Percentiles rank a stretch among this genome's conserved stretches.
These are phyloP conservation scores for Cadophora sp. DNA, from an alignment of 2,329 filamentous ascomycete genomes.

Conservation along the genomic window DNA sequence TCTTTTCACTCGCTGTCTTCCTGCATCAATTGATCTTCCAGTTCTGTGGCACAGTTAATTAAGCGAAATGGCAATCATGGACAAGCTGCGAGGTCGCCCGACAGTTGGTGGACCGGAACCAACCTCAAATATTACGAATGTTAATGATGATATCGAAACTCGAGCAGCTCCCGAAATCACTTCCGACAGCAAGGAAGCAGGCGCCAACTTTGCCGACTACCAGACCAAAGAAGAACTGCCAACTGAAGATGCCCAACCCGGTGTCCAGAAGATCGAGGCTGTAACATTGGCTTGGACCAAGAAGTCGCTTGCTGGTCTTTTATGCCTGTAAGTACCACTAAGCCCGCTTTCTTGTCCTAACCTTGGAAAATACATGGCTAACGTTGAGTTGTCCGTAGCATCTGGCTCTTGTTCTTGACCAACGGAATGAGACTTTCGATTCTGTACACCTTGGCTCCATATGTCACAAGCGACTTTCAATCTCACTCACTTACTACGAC, in stretches of 20 bases:
- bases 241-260: slow-evolving; percentile 40
- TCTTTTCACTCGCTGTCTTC: background rate
- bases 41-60: background rate
- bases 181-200: background rate
- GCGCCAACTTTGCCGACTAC: background rate
- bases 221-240: slow-evolving; percentile 29
- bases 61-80: slow-evolving; percentile 1
- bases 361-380: background rate
- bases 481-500: slow-evolving; percentile 46
- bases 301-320: slow-evolving; percentile 52
- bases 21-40: background rate
- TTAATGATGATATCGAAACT: slow-evolving; percentile 6
- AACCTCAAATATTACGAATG: background rate
- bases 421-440: slow-evolving; percentile 49
- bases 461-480: slow-evolving; percentile 35
- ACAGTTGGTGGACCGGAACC: background rate
- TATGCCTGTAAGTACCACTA: slow-evolving; percentile 50
- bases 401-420: slow-evolving; percentile 52
- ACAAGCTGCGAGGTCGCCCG: slow-evolving; percentile 1
- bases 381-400: slow-evolving; percentile 44
- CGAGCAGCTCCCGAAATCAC: background rate
- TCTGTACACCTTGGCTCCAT: slow-evolving; percentile 34
- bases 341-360: background rate
- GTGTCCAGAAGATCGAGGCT: slow-evolving; percentile 58
- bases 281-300: slow-evolving; percentile 58